Evolutionary conservation across 345 rosid genomes (phyloP), one percentile per base, ranked within the genome.

Genomic region (Salix suchowensis): DNA sequence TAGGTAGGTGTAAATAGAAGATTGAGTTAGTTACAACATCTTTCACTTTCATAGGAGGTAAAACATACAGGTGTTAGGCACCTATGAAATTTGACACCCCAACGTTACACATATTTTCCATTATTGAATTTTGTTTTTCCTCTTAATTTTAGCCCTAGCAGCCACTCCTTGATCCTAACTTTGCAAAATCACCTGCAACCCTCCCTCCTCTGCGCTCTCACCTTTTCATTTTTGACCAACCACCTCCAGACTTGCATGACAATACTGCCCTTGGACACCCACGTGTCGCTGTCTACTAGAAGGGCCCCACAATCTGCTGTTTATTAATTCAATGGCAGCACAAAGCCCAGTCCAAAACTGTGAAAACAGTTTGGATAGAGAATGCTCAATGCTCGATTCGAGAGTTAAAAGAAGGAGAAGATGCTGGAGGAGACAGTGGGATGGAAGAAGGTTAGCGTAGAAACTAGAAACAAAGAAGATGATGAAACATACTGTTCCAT

Each of bases 21-120:
- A 46, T 52, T 6, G 72, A 55, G 62, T 74, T 73, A 64, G 86
- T 84, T 84, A 75, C 69, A 75, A 80, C 82, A 78, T 78, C 84
- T 76, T 77, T 74, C 84, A 78, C 68, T 46, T 76, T 84, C 58
- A 30, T 67, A 76, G 80, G 80, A 50, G 58, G 77, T 52, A 73
- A 7, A 6, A n/a, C 7, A 21, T 32, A 52, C 70, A 76, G 75
- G 81, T 81, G 82, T 81, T 70, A 60, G 86, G 79, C 79, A 76
- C 40, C 42, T 30, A 69, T 55, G 4, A 24, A 15, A 19, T 26
- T 50, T 68, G 77, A 72, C 80, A 73, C 74, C 78, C 73, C 24
- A 80, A 55, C 46, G 61, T 74, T 78, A 77, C 74, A 74, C 81
- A 73, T 69, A 76, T 65, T 79, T 75, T 5, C 77, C 77, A 61